Conservation (phyloP, 352 stramenopile species). For the Phytophthora hibernalis region DNA sequence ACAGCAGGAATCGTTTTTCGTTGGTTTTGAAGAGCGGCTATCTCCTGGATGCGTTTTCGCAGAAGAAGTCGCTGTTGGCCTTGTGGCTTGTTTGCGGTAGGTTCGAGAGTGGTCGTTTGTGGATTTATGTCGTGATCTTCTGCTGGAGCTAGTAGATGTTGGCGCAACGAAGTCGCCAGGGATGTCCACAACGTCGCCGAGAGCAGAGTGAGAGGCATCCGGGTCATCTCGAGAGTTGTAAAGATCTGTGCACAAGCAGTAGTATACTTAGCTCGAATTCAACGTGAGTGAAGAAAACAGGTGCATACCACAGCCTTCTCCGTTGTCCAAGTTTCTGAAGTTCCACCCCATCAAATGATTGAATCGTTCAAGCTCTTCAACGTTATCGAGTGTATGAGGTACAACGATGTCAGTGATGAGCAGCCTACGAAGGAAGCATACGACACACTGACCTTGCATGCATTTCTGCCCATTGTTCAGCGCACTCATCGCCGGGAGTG, state of each 20-base stretch:
- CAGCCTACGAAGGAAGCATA: not conserved
- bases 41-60: conserved; percentile 14
- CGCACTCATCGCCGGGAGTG: not conserved
- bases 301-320: conserved; percentile 20
- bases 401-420: not conserved
- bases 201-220: conserved; percentile 45
- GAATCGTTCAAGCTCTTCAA: conserved; percentile 66
- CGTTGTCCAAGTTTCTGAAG: conserved; percentile 43
- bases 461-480: not conserved
- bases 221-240: conserved; percentile 11
- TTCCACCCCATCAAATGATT: conserved; percentile 68
- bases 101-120: conserved; percentile 17
- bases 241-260: not conserved
- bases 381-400: not conserved
- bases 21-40: not conserved
- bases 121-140: conserved; percentile 17
- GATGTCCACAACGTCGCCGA: conserved; percentile 43
- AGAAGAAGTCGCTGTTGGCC: conserved; percentile 20
- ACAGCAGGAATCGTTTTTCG: not conserved
- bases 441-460: not conserved
- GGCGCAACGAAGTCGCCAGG: conserved; percentile 58
- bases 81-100: conserved; percentile 44
- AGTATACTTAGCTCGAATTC: not conserved
- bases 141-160: not conserved
- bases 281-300: not conserved